Conservation (phyloP, 225 moss, liverwort and hornwort genomes). For the Neckera pumila region DNA sequence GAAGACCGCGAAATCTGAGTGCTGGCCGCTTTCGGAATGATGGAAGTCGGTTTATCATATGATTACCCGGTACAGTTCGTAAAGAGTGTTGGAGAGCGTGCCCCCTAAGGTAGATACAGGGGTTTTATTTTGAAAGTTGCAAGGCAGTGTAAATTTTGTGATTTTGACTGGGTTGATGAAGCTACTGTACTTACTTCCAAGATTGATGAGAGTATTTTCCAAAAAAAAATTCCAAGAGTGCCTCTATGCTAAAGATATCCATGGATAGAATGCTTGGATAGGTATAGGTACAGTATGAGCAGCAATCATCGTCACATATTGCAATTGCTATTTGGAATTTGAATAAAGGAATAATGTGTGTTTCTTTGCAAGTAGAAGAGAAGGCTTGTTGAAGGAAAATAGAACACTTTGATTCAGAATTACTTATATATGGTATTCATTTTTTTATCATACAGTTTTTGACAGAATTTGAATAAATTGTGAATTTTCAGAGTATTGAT, state of each 20-base stretch:
- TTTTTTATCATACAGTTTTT: neutral
- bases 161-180: neutral
- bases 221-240: too few relatives aligned
- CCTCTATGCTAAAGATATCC: neutral
- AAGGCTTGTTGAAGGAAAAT: neutral
- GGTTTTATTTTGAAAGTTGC: neutral
- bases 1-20: neutral
- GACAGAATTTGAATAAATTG: neutral
- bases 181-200: neutral
- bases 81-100: neutral
- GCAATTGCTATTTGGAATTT: neutral
- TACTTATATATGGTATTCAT: accelerated
- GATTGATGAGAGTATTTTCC: neutral
- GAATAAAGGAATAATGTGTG: neutral
- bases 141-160: neutral
- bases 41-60: neutral
- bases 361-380: neutral
- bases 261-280: neutral
- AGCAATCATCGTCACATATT: neutral
- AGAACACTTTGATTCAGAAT: neutral
- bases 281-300: too few relatives aligned
- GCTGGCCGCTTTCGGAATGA: neutral
- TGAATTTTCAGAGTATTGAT: neutral
- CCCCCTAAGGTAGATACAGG: too few relatives aligned
- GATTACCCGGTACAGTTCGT: neutral